Evolutionary conservation across 208 protist species (phyloP).

Genomic region (Acanthamoeba triangularis): DNA sequence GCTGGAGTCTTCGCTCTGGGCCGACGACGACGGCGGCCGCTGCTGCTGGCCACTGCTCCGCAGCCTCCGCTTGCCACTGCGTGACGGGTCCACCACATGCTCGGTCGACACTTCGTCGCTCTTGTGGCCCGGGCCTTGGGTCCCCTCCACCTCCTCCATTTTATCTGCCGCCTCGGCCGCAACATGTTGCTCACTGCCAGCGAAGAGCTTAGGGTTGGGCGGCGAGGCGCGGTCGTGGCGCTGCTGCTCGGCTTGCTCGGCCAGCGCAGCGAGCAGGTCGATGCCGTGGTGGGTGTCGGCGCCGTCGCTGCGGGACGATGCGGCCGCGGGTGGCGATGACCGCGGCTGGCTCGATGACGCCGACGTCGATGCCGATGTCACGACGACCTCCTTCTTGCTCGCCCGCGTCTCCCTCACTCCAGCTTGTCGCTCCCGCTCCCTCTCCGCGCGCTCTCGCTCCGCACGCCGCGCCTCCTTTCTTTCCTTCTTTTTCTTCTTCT

Average conservation of each 20-base stretch:
- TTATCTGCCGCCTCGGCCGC: background rate
- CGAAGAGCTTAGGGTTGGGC: background rate
- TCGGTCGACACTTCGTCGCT: no score
- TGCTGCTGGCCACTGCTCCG: background rate
- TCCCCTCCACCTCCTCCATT: no score
- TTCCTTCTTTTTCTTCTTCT: background rate
- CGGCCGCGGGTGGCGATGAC: background rate
- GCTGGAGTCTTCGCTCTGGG: background rate
- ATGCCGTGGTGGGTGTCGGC: background rate
- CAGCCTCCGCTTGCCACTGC: background rate
- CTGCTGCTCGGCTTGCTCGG: background rate
- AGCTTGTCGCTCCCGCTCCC: background rate
- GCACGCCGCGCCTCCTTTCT: background rate
- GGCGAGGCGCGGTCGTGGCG: background rate
- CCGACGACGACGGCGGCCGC: background rate
- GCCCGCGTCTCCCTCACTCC: background rate
- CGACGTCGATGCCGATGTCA: background rate
- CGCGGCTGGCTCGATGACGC: background rate
- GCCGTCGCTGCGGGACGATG: background rate
- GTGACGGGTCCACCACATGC: no score
- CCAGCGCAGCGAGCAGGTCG: slow-evolving; percentile 17
- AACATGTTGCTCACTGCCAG: background rate
- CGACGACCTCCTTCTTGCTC: no score
- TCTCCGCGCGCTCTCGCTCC: background rate
- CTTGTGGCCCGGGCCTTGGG: no score